Evolutionary conservation across 2,329 filamentous ascomycete genomes (phyloP).

Genomic region (Coniochaeta ligniaria): DNA sequence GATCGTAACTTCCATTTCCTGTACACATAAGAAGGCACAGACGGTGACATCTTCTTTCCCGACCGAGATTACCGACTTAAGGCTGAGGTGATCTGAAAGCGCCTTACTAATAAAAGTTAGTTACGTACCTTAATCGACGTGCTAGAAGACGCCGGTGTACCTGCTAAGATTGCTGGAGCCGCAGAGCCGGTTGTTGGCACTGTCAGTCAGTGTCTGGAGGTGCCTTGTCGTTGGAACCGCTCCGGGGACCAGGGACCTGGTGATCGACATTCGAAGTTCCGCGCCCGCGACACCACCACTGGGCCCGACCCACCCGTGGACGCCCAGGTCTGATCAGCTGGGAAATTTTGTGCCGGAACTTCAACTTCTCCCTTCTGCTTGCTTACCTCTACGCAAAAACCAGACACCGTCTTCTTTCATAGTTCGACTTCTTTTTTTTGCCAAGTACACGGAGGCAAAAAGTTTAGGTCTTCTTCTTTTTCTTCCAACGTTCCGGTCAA

Average conservation of each 20-base stretch:
- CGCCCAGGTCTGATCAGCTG: neutral
- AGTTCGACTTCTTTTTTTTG: neutral
- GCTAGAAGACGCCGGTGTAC: neutral
- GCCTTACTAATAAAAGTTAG: too few species aligned
- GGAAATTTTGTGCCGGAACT: neutral
- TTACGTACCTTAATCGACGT: too few species aligned
- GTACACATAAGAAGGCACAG: too few species aligned
- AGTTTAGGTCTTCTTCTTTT: neutral
- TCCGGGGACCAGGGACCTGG: neutral
- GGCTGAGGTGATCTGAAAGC: too few species aligned
- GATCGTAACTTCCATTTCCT: neutral
- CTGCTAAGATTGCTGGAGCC: too few species aligned
- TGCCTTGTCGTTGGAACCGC: neutral
- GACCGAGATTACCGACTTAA: too few species aligned
- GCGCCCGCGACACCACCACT: neutral
- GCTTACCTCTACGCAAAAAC: neutral
- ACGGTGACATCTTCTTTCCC: too few species aligned
- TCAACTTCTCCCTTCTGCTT: neutral
- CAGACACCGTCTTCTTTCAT: neutral
- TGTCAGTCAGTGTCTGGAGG: neutral
- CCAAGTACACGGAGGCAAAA: neutral
- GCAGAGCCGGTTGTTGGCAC: neutral
- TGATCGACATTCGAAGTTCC: neutral
- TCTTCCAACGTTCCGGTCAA: too few species aligned
- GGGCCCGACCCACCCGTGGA: neutral